Conservation (phyloP, 352 stramenopile genomes). For the Elongisporangium anandrum region DNA sequence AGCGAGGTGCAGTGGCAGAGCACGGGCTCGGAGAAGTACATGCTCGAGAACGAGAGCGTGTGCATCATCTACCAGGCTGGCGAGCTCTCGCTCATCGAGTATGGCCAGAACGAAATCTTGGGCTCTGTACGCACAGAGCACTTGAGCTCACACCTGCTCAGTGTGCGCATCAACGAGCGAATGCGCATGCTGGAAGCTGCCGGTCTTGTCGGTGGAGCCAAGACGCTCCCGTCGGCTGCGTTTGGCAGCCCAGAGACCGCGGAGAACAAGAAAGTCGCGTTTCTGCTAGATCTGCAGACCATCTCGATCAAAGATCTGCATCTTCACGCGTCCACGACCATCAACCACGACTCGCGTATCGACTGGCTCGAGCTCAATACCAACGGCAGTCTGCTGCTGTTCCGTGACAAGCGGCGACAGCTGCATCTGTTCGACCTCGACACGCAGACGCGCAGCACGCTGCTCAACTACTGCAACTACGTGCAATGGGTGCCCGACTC, state of each 20-base stretch:
- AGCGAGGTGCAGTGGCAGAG: conserved; percentile 91
- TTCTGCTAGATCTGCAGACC: conserved; percentile 91
- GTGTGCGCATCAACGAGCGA: conserved; percentile 91
- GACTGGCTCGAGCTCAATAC: conserved; percentile 95
- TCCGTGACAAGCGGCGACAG: conserved; percentile 89
- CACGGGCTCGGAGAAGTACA: conserved; percentile 90
- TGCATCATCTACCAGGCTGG: conserved; percentile 91
- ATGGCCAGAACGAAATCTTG: conserved; percentile 91
- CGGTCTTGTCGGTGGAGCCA: not conserved
- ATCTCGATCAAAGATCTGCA: conserved; percentile 88
- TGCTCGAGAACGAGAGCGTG: conserved; percentile 91
- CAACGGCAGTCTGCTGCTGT: conserved; percentile 88
- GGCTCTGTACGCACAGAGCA: conserved; percentile 90
- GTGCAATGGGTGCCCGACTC: conserved; percentile 96
- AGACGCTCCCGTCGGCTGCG: conserved; percentile 13
- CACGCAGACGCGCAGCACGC: conserved; percentile 75
- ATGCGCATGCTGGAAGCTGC: conserved; percentile 19
- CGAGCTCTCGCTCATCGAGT: conserved; percentile 93
- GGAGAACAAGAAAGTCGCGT: conserved; percentile 94
- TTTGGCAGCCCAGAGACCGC: conserved; percentile 15
- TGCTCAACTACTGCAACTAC: conserved; percentile 95
- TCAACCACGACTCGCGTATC: conserved; percentile 90
- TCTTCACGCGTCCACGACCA: conserved; percentile 69
- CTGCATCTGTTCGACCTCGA: conserved; percentile 92
- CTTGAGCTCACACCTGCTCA: conserved; percentile 89